Percentiles rank a stretch among this genome's conserved stretches.
phyloP scores from a whole-genome alignment of 495 filamentous ascomycete genomes.

The Melanomma pulvis-pyrius region DNA sequence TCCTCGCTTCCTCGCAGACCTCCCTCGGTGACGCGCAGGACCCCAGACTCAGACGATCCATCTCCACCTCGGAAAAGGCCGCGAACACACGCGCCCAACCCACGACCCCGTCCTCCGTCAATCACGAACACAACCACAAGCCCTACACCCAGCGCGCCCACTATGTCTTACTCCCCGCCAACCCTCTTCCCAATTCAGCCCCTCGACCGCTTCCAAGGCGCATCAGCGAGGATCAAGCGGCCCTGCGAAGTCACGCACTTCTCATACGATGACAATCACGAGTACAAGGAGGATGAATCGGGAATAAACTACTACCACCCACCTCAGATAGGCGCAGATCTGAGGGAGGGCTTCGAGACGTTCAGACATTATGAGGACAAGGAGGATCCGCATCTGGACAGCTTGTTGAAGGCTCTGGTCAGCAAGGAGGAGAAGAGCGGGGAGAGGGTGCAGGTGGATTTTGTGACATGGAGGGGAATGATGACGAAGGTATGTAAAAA shows the following conservation, averaged over 20 bases:
- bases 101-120: neutral
- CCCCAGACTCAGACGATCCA: neutral
- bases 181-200: slow-evolving; percentile 19
- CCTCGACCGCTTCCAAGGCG: slow-evolving; percentile 22
- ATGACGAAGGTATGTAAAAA: slow-evolving; percentile 78
- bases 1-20: neutral
- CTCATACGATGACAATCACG: slow-evolving; percentile 82
- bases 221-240: slow-evolving; percentile 27
- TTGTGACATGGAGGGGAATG: slow-evolving; percentile 97
- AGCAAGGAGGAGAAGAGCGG: slow-evolving; percentile 68
- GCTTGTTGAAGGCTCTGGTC: slow-evolving; percentile 74
- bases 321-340: slow-evolving; percentile 67
- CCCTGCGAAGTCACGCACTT: slow-evolving; percentile 77
- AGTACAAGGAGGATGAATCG: slow-evolving; percentile 73
- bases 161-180: neutral
- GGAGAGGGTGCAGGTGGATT: slow-evolving; percentile 69
- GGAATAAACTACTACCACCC: slow-evolving; percentile 89
- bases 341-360: slow-evolving; percentile 77
- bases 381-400: slow-evolving; percentile 84
- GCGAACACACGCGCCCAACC: neutral
- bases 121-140: neutral
- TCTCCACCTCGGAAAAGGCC: slow-evolving; percentile 4
- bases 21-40: neutral
- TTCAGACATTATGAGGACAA: slow-evolving; percentile 83
- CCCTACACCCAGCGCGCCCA: neutral